Evolutionary conservation across 2,329 filamentous ascomycete species (phyloP).

Genomic region (Sporothrix mexicana): DNA sequence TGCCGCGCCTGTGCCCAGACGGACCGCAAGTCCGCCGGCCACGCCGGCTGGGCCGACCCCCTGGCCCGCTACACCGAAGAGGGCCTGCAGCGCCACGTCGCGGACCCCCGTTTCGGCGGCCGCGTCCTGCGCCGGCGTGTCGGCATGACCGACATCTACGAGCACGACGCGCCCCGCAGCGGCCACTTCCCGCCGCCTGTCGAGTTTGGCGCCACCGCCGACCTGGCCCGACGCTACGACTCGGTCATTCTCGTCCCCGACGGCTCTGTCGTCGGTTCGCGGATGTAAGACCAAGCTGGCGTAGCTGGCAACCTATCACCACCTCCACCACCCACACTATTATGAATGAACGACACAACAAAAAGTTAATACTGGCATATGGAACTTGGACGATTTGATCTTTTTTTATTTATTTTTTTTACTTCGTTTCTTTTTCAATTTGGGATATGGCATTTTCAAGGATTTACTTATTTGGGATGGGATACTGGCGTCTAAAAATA

Average conservation of each 20-base stretch:
- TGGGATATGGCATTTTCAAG: neutral
- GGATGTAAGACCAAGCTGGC: neutral
- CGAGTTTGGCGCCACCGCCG: slow-evolving; percentile 35
- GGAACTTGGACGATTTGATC: neutral
- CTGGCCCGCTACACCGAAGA: slow-evolving; percentile 34
- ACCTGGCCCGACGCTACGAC: slow-evolving; percentile 35
- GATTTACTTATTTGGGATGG: neutral
- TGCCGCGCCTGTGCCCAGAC: slow-evolving; percentile 37
- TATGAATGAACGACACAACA: neutral
- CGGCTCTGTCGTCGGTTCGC: slow-evolving; percentile 19
- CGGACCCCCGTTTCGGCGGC: slow-evolving; percentile 34
- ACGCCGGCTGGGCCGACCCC: slow-evolving; percentile 37
- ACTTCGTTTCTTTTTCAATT: neutral
- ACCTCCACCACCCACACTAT: neutral
- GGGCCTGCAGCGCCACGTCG: slow-evolving; percentile 35
- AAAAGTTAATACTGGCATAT: neutral
- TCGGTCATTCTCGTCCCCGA: slow-evolving; percentile 29
- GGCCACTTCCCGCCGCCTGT: slow-evolving; percentile 32
- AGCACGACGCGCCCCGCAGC: slow-evolving; percentile 35
- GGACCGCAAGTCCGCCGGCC: slow-evolving; percentile 28
- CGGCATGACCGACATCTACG: slow-evolving; percentile 18
- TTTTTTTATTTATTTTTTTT: neutral
- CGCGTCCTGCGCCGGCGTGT: slow-evolving; percentile 34
- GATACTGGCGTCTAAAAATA: neutral
- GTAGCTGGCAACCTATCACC: too few relatives aligned